Conservation (phyloP, 345 rosid species). For the Luvunga scandens region DNA sequence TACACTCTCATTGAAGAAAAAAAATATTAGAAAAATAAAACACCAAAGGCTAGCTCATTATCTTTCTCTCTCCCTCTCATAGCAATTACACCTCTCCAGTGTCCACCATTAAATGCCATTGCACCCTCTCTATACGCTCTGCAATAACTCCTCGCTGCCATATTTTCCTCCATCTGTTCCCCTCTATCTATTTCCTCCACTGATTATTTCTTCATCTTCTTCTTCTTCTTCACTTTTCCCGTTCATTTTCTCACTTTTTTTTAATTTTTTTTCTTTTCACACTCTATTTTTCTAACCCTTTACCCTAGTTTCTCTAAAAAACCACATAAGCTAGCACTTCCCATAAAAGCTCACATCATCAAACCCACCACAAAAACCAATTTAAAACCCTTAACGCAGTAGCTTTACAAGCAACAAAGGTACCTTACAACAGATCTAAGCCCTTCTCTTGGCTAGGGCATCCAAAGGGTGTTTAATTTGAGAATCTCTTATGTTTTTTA, state of each 20-base stretch:
- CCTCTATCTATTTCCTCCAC: not conserved
- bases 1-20: not conserved
- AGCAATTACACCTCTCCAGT: constrained; percentile 38
- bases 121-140: constrained; percentile 71
- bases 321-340: constrained; percentile 2
- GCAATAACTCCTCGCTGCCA: constrained; percentile 60
- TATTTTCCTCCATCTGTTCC: constrained; percentile 31
- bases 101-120: constrained; percentile 68
- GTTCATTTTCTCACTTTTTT: not conserved
- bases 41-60: constrained; percentile 14
- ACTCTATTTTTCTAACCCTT: not conserved
- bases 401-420: constrained; percentile 7
- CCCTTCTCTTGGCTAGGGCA: constrained; percentile 5
- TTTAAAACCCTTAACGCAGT: not conserved
- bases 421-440: constrained; percentile 23
- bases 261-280: not conserved
- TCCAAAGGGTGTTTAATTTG: not conserved
- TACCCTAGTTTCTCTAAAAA: constrained; percentile 12
- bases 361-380: not conserved
- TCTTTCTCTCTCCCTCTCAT: constrained; percentile 20
- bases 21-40: not conserved
- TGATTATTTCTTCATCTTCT: not conserved
- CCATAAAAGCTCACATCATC: constrained; percentile 18
- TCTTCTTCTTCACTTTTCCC: not conserved
- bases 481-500: not conserved